phyloP scores from a whole-genome alignment of 208 protist species.

The Balamuthia mandrillaris region DNA sequence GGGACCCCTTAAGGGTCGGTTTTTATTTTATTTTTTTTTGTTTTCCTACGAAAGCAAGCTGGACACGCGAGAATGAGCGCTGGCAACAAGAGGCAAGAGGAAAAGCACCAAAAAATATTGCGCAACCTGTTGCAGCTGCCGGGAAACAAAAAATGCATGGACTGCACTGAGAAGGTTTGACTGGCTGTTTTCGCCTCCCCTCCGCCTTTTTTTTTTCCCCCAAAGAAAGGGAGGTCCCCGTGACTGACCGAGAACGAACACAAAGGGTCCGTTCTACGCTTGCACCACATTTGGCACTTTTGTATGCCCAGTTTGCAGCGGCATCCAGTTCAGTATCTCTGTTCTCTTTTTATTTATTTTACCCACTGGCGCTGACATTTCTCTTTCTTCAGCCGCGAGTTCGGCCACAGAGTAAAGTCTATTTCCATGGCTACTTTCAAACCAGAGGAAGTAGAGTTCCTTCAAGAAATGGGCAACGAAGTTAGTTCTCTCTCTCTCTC shows the following conservation, averaged over 20 bases:
- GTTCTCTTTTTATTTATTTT: background rate
- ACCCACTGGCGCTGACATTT: background rate
- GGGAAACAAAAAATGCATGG: constrained; percentile 66
- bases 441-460: constrained; percentile 57
- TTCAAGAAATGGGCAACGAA: constrained; percentile 58
- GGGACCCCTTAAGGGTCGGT: too few relatives aligned
- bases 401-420: constrained; percentile 56
- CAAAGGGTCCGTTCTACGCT: constrained; percentile 62
- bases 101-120: constrained; percentile 55
- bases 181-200: background rate
- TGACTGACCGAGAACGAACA: too few relatives aligned
- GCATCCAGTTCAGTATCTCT: constrained; percentile 55
- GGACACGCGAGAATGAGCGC: background rate
- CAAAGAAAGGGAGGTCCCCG: too few relatives aligned
- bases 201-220: background rate
- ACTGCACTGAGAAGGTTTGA: constrained; percentile 56
- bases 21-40: too few relatives aligned
- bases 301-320: constrained; percentile 59
- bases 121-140: constrained; percentile 54
- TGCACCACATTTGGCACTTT: constrained; percentile 56
- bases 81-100: constrained; percentile 41
- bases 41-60: too few relatives aligned
- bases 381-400: constrained; percentile 39
- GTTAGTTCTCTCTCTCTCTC: background rate
- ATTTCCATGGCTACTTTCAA: constrained; percentile 67